Conservation (phyloP, 2,329 filamentous ascomycete genomes). For the Ceratocystis destructans region DNA sequence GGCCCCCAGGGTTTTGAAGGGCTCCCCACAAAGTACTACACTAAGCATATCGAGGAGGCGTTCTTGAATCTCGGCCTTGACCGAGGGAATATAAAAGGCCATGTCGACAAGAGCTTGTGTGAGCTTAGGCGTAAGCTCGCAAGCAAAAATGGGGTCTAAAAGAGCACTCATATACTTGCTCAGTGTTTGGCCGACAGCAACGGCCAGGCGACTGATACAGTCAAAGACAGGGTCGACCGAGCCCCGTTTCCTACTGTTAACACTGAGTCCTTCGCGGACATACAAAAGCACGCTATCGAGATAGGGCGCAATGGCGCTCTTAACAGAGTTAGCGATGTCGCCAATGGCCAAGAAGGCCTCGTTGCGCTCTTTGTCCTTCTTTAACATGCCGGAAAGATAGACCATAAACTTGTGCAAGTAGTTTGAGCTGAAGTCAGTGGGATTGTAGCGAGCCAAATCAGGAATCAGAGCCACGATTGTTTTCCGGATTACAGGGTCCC, state of each 20-base stretch:
- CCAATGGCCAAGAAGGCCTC: conserved; percentile 92
- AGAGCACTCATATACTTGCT: conserved; percentile 98
- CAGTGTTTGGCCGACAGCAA: conserved; percentile 87
- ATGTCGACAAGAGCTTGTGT: conserved; percentile 95
- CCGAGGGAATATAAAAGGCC: conserved; percentile 95
- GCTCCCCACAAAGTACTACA: conserved; percentile 78
- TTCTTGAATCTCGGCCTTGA: conserved; percentile 86
- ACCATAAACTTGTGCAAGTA: conserved; percentile 97
- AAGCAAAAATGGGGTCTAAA: conserved; percentile 91
- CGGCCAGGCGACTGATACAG: conserved; percentile 90
- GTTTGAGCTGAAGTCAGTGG: conserved; percentile 71
- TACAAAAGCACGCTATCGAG: conserved; percentile 88
- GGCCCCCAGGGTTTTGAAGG: conserved; percentile 83
- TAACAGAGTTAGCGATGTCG: conserved; percentile 90
- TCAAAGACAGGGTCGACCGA: conserved; percentile 77
- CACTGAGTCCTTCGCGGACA: conserved; percentile 76
- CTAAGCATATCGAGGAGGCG: conserved; percentile 89
- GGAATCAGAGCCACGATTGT: conserved; percentile 88
- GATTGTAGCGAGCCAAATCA: conserved; percentile 82
- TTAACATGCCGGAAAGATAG: conserved; percentile 82
- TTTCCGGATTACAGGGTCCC: conserved; percentile 72
- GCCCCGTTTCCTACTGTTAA: conserved; percentile 55
- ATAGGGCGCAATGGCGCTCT: conserved; percentile 87
- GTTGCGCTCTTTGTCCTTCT: conserved; percentile 87
- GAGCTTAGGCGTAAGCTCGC: conserved; percentile 81